Evolutionary conservation across 2,329 filamentous ascomycete species (phyloP), one percentile per base, ranked within the genome.

Genomic region (Cercospora janseana): DNA sequence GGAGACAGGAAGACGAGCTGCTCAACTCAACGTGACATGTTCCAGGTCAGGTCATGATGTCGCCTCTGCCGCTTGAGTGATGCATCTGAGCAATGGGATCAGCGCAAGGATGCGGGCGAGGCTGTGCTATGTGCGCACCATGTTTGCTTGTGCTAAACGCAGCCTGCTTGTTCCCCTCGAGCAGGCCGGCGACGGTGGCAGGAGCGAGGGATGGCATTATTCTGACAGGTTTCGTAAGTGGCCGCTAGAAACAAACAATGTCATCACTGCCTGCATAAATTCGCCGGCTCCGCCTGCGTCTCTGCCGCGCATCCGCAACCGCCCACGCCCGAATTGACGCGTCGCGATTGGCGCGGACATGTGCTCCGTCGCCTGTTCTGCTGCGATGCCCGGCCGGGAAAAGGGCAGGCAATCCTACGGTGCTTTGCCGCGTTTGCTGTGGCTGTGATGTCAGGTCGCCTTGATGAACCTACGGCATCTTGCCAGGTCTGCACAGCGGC

Each of bases 231-330:
- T 24, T 26, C 2, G 35, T 26, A 23, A 13, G 24, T 12, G 18
- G 35, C 18, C 35, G 35, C 35, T 24, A 38, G 20, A 26, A 40
- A 12, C 15, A 40, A 40, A n/a, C n/a, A n/a, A 40, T 26, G 35
- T 40, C 35, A 26, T 40, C 35, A 38, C 35, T 21, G 34, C 34
- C 26, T 38, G 35, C 35, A 38, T 38, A 38, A 40, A 40, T 40
- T 40, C 20, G 20, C 35, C 20, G 35, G 26, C 20, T 20, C 2
- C 23, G 35, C 35, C 21, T 40, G 31, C 31, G 20, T 12, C 18
- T 40, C 35, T 24, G 35, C 35, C 35, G 35, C 20, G 10, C 35
- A 24, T 13, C 35, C 35, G 35, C 26, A n/a, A 23, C 35, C 35
- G 12, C n/a, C 15, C 21, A 15, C n/a, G 35, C 35, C 35, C 13